Base-by-base conservation (phyloP, 768 basidiomycete genomes). In the Daedalea quercina region DNA sequence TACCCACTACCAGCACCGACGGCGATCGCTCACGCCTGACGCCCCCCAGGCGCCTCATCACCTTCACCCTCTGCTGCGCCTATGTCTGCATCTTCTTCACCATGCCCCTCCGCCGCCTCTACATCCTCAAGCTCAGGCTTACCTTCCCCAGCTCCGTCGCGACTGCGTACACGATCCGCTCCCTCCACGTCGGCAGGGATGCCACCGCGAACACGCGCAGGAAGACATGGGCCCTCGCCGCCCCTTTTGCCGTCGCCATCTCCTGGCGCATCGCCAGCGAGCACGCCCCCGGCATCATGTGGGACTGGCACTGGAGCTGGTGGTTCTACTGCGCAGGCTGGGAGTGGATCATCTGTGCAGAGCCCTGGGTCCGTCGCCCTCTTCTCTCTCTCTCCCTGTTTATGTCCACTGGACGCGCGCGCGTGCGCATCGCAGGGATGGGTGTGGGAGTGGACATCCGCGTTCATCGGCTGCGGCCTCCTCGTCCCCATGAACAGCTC, bases 31-130 rank as follows among this genome's bases (percentile, higher is more conserved):
- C n/a, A n/a, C n/a, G n/a, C n/a, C n/a, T n/a, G n/a, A n/a, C n/a
- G n/a, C n/a, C 31, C 2, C 17, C 2, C 31, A 60, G 60, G 12
- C 60, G 60, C 13, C 44, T 62, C 34, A 48, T 59, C 47, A 62
- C 60, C 1, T 57, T 62, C 58, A 62, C 60, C 4, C 46, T 62
- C 23, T 50, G 54, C 34, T 62, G 60, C 46, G 60, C 58, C 8
- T 62, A 59, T 20, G 54, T 57, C 47, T 56, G 60, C 26, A 57
- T 62, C n/a, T 62, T 62, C 56, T 61, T 61, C 56, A 59, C 60
- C 2, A 61, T 61, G 53, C 60, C 60, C 15, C 48, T 61, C 12
- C 54, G 60, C n/a, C 55, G 57, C 12, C 49, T 61, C 11, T 61
- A 61, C 50, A 61, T 61, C 48, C 56, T 61, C 41, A 57, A 57